A percentile compares a stretch with the other conserved stretches of the same genome.
These are phyloP conservation scores for Rubus idaeus DNA, from an alignment of 306 rosid species.

Conservation along the genomic window DNA sequence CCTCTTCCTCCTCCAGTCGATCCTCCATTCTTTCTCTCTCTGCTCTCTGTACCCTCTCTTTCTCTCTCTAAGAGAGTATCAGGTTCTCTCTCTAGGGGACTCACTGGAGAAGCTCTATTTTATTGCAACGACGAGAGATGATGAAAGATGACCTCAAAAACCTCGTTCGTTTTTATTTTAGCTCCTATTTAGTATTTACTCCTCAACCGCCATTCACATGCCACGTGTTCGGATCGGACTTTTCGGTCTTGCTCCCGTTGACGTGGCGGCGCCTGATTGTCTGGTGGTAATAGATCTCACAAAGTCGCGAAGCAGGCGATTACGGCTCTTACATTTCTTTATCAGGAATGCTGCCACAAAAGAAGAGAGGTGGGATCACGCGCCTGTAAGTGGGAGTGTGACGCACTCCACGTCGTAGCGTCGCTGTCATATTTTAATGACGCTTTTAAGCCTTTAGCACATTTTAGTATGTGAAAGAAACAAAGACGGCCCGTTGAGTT, in stretches of 20 bases:
- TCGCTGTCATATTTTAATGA: constrained; percentile 50
- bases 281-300: no score
- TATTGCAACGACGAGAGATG: constrained; percentile 49
- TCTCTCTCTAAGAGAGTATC: constrained; percentile 45
- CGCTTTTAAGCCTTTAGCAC: constrained; percentile 20
- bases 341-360: constrained; percentile 1
- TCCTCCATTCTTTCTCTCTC: constrained; percentile 65
- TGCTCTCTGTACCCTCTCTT: constrained; percentile 12
- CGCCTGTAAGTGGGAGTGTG: constrained; percentile 36
- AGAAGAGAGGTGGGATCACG: constrained; percentile 29
- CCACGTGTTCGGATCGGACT: constrained; percentile 24
- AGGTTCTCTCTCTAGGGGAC: constrained; percentile 43
- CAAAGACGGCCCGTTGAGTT: constrained; percentile 19
- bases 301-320: constrained; percentile 8
- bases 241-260: fast-evolving
- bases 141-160: constrained; percentile 27
- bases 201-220: background rate
- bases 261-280: constrained; percentile 29
- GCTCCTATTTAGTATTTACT: background rate
- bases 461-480: constrained; percentile 18
- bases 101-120: constrained; percentile 38
- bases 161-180: background rate
- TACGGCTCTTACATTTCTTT: background rate
- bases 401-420: constrained; percentile 33
- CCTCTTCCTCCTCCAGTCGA: constrained; percentile 62